These are phyloP conservation scores for Phytophthora pseudosyringae DNA, from an alignment of 352 stramenopile genomes.

Conservation along the genomic window DNA sequence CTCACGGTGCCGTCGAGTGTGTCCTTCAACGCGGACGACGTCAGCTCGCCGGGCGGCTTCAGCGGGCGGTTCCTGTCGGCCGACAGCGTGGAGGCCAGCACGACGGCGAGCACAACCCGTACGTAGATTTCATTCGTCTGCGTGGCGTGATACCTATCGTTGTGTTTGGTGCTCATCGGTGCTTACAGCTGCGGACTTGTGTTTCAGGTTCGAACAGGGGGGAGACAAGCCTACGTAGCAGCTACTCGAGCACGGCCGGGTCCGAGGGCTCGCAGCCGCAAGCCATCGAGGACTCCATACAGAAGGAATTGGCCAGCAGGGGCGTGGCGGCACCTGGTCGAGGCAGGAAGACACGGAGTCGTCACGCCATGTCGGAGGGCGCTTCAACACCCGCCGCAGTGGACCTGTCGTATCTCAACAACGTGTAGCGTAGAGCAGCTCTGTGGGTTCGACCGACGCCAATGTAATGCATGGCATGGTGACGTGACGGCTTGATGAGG, in stretches of 20 bases:
- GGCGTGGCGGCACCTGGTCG: neutral
- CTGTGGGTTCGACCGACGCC: neutral
- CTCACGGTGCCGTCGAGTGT: slow-evolving; percentile 33
- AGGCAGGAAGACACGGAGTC: slow-evolving; percentile 16
- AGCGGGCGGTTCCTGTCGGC: slow-evolving; percentile 20
- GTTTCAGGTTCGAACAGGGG: slow-evolving; percentile 19
- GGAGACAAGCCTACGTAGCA: slow-evolving; percentile 30
- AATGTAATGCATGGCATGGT: slow-evolving; percentile 18
- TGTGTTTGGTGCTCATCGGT: slow-evolving; percentile 15
- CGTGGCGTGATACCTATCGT: neutral
- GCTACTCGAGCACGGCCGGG: slow-evolving; percentile 35
- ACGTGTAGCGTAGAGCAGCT: slow-evolving; percentile 20
- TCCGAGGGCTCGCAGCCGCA: slow-evolving; percentile 33
- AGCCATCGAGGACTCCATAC: slow-evolving; percentile 23
- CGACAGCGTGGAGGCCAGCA: slow-evolving; percentile 16
- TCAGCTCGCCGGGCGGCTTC: slow-evolving; percentile 17
- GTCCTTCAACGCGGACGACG: slow-evolving; percentile 32
- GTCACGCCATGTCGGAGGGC: slow-evolving; percentile 12
- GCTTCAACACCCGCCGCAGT: slow-evolving; percentile 5
- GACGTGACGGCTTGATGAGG: neutral
- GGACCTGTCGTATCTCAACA: slow-evolving; percentile 42
- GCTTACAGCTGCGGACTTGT: slow-evolving; percentile 27
- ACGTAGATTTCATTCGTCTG: neutral
- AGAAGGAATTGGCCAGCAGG: slow-evolving; percentile 16
- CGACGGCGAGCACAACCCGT: slow-evolving; percentile 15